These are phyloP conservation scores for Miamiensis avidus DNA, from an alignment of 169 alveolate genomes.

Conservation along the genomic window DNA sequence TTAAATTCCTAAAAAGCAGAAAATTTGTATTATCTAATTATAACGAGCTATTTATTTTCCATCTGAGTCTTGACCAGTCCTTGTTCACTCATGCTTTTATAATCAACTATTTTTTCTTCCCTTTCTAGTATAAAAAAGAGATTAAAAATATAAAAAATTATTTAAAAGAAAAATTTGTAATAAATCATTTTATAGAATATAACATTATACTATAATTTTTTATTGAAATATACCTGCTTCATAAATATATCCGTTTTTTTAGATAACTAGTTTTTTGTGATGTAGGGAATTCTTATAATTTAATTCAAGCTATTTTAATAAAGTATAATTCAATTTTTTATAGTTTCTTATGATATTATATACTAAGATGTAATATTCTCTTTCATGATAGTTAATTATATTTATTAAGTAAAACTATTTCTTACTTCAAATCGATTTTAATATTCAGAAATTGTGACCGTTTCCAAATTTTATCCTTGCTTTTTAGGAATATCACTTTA, in stretches of 20 bases:
- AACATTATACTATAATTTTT: not conserved
- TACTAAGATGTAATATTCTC: not conserved
- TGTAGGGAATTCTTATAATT: not conserved
- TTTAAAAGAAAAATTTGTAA: too few species aligned
- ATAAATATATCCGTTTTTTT: not conserved
- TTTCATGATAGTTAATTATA: too few species aligned
- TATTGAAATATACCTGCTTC: not conserved
- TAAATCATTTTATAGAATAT: too few species aligned
- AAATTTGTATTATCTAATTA: not conserved
- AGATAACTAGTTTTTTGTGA: not conserved
- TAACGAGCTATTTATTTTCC: not conserved
- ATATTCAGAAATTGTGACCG: not conserved
- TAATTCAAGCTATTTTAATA: not conserved
- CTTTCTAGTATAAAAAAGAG: too few species aligned
- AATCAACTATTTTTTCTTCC: too few species aligned
- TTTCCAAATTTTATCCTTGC: not conserved
- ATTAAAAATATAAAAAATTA: too few species aligned
- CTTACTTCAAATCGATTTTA: not conserved
- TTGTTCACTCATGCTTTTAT: not conserved
- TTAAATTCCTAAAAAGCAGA: constrained; percentile 23
- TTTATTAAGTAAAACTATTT: too few species aligned
- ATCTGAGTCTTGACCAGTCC: not conserved
- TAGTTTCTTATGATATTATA: too few species aligned
- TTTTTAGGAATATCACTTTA: too few species aligned
- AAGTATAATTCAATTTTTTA: too few species aligned